Evolutionary conservation across 1,284 basidiomycete genomes (phyloP).

Genomic region (Hemileia vastatrix): DNA sequence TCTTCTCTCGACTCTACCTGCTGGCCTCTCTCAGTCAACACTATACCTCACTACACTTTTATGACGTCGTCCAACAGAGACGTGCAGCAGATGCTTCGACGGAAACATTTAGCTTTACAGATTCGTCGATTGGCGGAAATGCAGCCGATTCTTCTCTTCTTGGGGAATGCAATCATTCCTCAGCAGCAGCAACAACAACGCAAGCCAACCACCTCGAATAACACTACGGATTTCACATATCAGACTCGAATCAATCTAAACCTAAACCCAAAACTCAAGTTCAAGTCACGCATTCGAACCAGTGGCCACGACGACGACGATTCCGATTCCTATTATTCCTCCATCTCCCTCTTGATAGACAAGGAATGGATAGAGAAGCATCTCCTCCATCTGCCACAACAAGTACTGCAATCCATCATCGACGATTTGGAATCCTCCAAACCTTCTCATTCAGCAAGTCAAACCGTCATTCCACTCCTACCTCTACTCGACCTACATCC

Average conservation of each 20-base stretch:
- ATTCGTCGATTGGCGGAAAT: no score
- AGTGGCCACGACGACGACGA: background rate
- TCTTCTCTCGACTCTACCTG: no score
- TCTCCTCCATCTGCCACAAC: background rate
- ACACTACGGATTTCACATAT: no score
- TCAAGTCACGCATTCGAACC: background rate
- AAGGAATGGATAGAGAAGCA: background rate
- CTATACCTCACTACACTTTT: no score
- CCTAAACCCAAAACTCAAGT: background rate
- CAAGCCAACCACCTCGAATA: no score
- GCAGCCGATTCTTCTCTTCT: no score
- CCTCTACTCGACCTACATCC: slow-evolving; percentile 24
- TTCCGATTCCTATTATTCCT: background rate
- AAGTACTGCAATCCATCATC: background rate
- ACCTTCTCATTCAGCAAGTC: background rate
- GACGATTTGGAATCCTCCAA: background rate
- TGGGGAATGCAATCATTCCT: no score
- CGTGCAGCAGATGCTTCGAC: no score
- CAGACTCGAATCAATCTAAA: background rate
- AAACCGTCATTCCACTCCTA: background rate
- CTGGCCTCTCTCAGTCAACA: no score
- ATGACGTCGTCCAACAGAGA: no score
- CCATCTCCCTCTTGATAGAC: background rate
- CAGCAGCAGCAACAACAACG: no score
- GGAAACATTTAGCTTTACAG: no score